phyloP scores from a whole-genome alignment of 2,329 filamentous ascomycete species.

The Talaromyces sp. region DNA sequence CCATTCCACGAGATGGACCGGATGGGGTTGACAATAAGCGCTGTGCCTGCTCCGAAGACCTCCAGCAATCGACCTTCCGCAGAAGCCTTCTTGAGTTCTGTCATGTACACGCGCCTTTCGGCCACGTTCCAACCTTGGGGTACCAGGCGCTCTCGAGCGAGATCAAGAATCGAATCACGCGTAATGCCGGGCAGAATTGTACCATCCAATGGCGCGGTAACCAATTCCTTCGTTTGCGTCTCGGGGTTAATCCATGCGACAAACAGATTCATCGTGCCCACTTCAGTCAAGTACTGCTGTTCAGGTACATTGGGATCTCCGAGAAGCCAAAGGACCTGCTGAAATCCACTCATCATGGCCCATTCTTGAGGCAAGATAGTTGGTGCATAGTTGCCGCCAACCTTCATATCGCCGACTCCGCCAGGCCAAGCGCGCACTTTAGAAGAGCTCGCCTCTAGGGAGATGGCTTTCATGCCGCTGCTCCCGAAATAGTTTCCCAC shows the following conservation, averaged over 20 bases:
- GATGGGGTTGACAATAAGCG: conserved; percentile 87
- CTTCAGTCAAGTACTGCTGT: conserved; percentile 93
- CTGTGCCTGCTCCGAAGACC: conserved; percentile 89
- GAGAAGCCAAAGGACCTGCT: conserved; percentile 98
- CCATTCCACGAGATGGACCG: conserved; percentile 86
- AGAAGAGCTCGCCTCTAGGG: conserved; percentile 91
- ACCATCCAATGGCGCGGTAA: conserved; percentile 90
- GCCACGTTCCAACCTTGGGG: conserved; percentile 82
- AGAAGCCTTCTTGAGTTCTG: conserved; percentile 72
- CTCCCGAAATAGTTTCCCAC: conserved; percentile 86
- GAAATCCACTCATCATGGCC: conserved; percentile 84
- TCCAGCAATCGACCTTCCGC: conserved; percentile 84
- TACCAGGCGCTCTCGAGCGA: conserved; percentile 75
- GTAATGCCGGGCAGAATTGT: conserved; percentile 96
- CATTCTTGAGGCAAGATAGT: conserved; percentile 92
- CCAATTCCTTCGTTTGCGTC: conserved; percentile 82
- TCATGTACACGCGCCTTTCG: conserved; percentile 91
- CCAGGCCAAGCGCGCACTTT: conserved; percentile 96
- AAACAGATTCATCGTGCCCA: conserved; percentile 99
- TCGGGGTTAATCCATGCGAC: conserved; percentile 75
- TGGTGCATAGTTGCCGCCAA: conserved; percentile 96
- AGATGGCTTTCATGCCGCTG: conserved; percentile 95
- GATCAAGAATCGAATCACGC: conserved; percentile 78
- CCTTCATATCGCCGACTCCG: conserved; percentile 95
- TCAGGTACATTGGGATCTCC: conserved; percentile 50